Conservation (phyloP, 2,329 filamentous ascomycete genomes). For the Cercospora nicotianae region DNA sequence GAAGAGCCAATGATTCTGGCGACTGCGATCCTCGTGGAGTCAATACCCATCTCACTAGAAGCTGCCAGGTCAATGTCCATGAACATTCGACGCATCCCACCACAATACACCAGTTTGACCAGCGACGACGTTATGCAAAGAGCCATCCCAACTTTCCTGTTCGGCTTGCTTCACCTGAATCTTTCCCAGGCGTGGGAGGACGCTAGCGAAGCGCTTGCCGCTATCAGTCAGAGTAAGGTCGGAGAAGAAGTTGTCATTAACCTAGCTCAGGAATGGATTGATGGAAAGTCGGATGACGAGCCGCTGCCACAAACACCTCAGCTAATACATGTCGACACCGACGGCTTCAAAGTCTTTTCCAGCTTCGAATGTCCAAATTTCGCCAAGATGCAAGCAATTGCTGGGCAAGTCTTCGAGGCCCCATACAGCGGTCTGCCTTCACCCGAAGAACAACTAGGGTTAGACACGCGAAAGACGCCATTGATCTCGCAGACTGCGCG, state of each 20-base stretch:
- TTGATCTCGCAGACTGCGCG: constrained; percentile 44
- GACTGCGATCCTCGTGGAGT: constrained; percentile 75
- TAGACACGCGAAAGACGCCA: constrained; percentile 21
- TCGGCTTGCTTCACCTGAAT: constrained; percentile 84
- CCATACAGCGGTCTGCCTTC: constrained; percentile 42
- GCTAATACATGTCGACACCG: constrained; percentile 27
- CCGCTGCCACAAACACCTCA: neutral
- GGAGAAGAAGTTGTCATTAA: constrained; percentile 73
- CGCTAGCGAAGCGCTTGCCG: constrained; percentile 70
- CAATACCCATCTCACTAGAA: constrained; percentile 73
- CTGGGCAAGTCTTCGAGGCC: constrained; percentile 54
- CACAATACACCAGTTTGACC: constrained; percentile 60
- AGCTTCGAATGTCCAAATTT: constrained; percentile 87
- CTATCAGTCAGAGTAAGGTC: constrained; percentile 66
- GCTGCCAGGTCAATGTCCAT: constrained; percentile 77
- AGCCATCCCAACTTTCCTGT: constrained; percentile 78
- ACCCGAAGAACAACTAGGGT: constrained; percentile 22
- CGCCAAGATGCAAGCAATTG: constrained; percentile 56
- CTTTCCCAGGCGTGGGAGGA: constrained; percentile 88
- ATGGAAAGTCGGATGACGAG: constrained; percentile 42
- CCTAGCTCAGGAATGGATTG: constrained; percentile 76
- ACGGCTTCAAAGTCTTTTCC: constrained; percentile 50
- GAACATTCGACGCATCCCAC: constrained; percentile 75
- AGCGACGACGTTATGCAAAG: constrained; percentile 65
- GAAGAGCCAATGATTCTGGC: constrained; percentile 55